phyloP scores from a whole-genome alignment of 345 rosid species.

The Populus davidiana region DNA sequence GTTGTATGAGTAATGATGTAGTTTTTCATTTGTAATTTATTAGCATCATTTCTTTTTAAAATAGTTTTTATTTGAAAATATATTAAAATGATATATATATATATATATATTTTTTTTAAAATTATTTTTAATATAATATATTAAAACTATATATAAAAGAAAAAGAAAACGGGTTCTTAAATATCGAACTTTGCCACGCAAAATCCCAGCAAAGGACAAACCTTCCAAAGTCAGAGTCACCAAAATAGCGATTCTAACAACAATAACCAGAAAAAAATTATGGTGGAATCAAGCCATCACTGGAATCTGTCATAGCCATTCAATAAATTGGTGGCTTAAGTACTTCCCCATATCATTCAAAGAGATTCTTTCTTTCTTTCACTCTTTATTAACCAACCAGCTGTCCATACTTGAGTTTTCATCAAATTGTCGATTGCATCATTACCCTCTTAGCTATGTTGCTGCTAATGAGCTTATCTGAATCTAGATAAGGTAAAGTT shows the following conservation, averaged over 20 bases:
- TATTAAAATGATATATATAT: too few species aligned
- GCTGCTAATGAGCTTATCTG: not conserved
- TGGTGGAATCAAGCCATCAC: not conserved
- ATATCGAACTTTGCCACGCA: not conserved
- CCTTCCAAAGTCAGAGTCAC: not conserved
- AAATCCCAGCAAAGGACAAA: constrained; percentile 3
- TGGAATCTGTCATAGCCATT: constrained; percentile 46
- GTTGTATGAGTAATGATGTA: too few species aligned
- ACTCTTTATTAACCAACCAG: not conserved
- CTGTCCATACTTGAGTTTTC: not conserved
- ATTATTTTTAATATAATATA: too few species aligned
- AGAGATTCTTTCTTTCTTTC: constrained; percentile 24
- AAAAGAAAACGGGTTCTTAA: too few species aligned
- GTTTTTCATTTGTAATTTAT: too few species aligned
- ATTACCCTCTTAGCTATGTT: not conserved
- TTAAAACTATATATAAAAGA: too few species aligned
- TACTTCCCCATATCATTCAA: not conserved
- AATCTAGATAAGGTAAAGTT: constrained; percentile 2
- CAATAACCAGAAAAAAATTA: not conserved
- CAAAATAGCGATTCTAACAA: not conserved
- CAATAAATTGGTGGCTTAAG: constrained; percentile 56
- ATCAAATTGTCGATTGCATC: not conserved
- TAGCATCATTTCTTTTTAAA: too few species aligned
- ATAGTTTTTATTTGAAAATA: too few species aligned
- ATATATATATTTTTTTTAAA: too few species aligned